phyloP scores from a whole-genome alignment of 345 rosid genomes.

The Lepidium africanum region DNA sequence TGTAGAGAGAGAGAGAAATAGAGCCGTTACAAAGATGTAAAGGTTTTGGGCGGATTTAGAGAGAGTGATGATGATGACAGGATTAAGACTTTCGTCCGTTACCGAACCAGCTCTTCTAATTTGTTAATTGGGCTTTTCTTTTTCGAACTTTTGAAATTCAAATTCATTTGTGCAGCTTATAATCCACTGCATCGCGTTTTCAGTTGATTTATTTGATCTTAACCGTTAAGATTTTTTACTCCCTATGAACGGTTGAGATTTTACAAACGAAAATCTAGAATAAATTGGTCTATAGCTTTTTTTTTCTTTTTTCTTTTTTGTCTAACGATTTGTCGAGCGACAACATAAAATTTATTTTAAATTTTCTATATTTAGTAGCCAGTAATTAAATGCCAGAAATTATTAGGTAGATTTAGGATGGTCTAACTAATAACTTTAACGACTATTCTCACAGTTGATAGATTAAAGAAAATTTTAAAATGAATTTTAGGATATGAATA shows the following conservation, averaged over 20 bases:
- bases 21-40: conserved; percentile 33
- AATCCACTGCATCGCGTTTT: conserved; percentile 7
- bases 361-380: too few relatives aligned
- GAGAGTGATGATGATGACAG: neutral
- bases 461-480: too few relatives aligned
- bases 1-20: conserved; percentile 1
- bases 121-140: neutral
- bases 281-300: too few relatives aligned
- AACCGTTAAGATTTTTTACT: neutral
- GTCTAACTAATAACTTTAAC: too few relatives aligned
- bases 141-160: conserved; percentile 36
- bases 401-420: too few relatives aligned
- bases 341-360: too few relatives aligned
- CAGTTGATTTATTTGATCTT: neutral
- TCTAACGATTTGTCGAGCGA: too few relatives aligned
- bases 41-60: conserved; percentile 3
- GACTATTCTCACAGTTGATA: too few relatives aligned
- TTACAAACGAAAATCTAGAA: too few relatives aligned
- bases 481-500: too few relatives aligned
- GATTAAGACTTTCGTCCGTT: conserved; percentile 9
- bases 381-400: too few relatives aligned
- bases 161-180: neutral
- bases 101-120: neutral
- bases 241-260: neutral
- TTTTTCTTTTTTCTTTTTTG: too few relatives aligned